Percentiles rank a stretch among this genome's conserved stretches.
Conservation (phyloP, 257 asterid genomes). For the Solanum pennellii region DNA sequence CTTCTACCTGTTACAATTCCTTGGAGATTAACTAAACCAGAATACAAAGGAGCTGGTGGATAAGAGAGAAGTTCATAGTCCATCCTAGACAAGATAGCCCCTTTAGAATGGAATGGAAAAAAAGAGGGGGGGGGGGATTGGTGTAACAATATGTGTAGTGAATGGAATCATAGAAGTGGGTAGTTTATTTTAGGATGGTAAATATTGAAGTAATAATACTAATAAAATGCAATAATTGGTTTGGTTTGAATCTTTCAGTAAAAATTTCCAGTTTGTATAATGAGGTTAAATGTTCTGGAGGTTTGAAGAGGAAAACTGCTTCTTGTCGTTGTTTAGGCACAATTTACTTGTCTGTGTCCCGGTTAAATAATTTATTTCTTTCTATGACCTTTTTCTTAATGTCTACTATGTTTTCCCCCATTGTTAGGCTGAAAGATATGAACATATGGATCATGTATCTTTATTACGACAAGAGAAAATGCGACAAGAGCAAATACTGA, state of each 20-base stretch:
- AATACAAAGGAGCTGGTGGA: not conserved
- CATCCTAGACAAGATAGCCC: not conserved
- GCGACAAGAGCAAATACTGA: constrained; percentile 71
- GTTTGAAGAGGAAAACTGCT: not conserved
- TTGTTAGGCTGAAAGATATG: constrained; percentile 57
- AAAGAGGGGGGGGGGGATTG: not conserved
- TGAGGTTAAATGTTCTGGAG: not conserved
- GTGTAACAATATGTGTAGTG: not conserved
- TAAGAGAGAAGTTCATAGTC: not conserved
- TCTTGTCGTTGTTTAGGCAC: not conserved
- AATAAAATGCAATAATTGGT: not conserved
- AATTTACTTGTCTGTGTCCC: not conserved
- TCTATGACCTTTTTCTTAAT: not conserved
- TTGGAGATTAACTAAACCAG: not conserved
- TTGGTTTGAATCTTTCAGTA: not conserved
- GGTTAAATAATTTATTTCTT: not conserved
- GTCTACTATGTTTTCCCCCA: not conserved
- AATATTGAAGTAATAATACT: not conserved
- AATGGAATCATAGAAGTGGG: not conserved
- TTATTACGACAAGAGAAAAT: constrained; percentile 56
- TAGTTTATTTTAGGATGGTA: not conserved
- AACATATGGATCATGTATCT: constrained; percentile 58
- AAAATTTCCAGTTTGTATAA: not conserved
- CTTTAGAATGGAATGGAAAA: not conserved
- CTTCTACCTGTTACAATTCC: not conserved